Base-by-base conservation (phyloP, 2,329 filamentous ascomycete species). In the Sarocladium brachiariae region DNA sequence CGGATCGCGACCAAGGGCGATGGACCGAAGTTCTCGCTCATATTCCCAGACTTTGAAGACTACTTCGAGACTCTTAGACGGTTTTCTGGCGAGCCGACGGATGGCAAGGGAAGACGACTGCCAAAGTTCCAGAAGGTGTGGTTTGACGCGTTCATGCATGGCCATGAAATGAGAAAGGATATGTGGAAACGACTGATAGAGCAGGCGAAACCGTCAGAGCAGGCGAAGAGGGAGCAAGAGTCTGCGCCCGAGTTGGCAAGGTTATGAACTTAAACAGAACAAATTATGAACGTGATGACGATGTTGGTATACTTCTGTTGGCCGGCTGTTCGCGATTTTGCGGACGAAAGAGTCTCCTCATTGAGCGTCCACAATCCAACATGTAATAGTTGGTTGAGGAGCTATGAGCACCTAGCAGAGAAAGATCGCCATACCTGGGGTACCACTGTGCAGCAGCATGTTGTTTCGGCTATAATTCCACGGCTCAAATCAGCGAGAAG, bases 41-140 rank as follows among this genome's bases (percentile, higher is more conserved):
- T 86, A 9, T 77, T 74, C 52, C 82, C 82, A 0, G 74, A 84
- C 25, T 85, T 86, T 58, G 76, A 82, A 54, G 73, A 78, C 13
- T 86, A 86, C 58, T 86, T 86, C 56, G 79, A 86, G 60, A 67
- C 66, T 1, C 53, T 83, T 14, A 69, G 79, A 25, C 55, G 52
- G 16, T 55, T 82, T 21, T 74, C 77, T 2, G 77, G 77, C 0
- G 69, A 74, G 38, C 46, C 46, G 10, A 67, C 68, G 0, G 55
- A 66, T 2, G 73, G 68, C 0, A 61, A 68, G 16, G 77, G 77
- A 2, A 67, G 77, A 37, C 59, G 58, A 50, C 56, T 77, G 52
- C 73, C 75, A 1, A 62, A 55, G 50, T 80, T 73, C 37, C 63
- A 69, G 31, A 61, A 64, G 43, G 65, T 63, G 52, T 80, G 77